Base-by-base conservation (phyloP, 2,329 filamentous ascomycete genomes). In the Neonectria hederae region DNA sequence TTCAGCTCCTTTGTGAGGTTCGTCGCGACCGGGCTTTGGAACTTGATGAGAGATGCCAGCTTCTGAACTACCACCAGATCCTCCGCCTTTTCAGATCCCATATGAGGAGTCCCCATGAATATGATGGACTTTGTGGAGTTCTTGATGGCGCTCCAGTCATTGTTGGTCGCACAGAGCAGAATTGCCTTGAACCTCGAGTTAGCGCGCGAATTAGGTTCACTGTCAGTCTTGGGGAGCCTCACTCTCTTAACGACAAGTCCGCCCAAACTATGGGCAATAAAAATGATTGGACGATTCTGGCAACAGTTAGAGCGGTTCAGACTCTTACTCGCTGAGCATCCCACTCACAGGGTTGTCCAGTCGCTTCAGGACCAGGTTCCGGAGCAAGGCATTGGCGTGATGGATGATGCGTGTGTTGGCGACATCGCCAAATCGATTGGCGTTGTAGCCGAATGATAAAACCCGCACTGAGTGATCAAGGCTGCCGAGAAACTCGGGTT, bases 321-420 rank as follows among this genome's bases (percentile, higher is more conserved):
- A 6, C 8, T 21, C 13, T 26, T 9, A 4, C 1, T 13, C 5
- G n/a, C 1, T 10, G 11, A 21, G 17, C 2, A 22, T 13, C 10
- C 9, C 2, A 28, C 62, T 19, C 59, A 70, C 68, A 22, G 67
- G 62, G 14, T 68, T 40, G 32, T 70, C 68, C 14, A 70, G 57
- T 35, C 68, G 57, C 57, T 69, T 69, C 1, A 70, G 40, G n/a
- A 68, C 67, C 43, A 70, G 60, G 49, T 70, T 67, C 40, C 65
- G 57, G 8, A 70, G 62, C 42, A 70, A 55, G 35, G 60, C 63
- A 21, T 70, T 70, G 48, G 68, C 68, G 28, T 70, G 68, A 40
- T 70, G 67, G 22, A 70, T 70, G 28, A 70, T 70, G 53, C 68
- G 65, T 11, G 68, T 69, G 17, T 70, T 69, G 28, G 68, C 68